phyloP scores from a whole-genome alignment of 371 early-diverging fungal genomes.

The Mortierella sp. region DNA sequence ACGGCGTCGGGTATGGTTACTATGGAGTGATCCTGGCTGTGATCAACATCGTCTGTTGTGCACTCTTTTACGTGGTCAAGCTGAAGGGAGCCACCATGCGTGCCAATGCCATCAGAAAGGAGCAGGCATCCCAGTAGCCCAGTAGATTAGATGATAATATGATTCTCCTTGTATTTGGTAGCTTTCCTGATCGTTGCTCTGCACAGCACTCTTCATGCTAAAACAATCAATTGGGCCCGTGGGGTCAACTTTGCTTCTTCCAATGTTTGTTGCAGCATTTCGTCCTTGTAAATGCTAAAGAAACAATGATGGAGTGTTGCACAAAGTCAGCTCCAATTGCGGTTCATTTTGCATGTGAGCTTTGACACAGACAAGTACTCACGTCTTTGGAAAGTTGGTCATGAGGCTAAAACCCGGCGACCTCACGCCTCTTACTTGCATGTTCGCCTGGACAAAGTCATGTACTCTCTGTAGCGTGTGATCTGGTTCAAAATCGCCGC shows the following conservation, averaged over 20 bases:
- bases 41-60: slow-evolving; percentile 37
- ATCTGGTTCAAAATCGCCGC: slow-evolving; percentile 40
- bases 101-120: slow-evolving; percentile 30
- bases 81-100: slow-evolving; percentile 40
- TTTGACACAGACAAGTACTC: not conserved
- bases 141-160: too few relatives aligned
- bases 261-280: slow-evolving; percentile 31
- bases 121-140: slow-evolving; percentile 10
- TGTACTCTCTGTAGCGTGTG: slow-evolving; percentile 38
- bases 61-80: slow-evolving; percentile 39
- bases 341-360: too few relatives aligned
- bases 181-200: not conserved
- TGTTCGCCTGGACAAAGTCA: slow-evolving; percentile 45
- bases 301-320: not conserved
- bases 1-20: slow-evolving; percentile 37
- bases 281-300: slow-evolving; percentile 34
- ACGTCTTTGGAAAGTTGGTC: slow-evolving; percentile 48
- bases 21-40: slow-evolving; percentile 39
- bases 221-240: slow-evolving; percentile 45
- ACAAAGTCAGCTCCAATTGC: too few relatives aligned
- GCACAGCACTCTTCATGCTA: slow-evolving; percentile 7
- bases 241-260: slow-evolving; percentile 47
- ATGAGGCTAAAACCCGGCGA: slow-evolving; percentile 37
- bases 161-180: too few relatives aligned
- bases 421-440: slow-evolving; percentile 34